Percentiles rank a stretch among this genome's conserved stretches.
These are phyloP conservation scores for Punctularia strigosozonata DNA, from an alignment of 768 basidiomycete genomes.

Conservation along the genomic window DNA sequence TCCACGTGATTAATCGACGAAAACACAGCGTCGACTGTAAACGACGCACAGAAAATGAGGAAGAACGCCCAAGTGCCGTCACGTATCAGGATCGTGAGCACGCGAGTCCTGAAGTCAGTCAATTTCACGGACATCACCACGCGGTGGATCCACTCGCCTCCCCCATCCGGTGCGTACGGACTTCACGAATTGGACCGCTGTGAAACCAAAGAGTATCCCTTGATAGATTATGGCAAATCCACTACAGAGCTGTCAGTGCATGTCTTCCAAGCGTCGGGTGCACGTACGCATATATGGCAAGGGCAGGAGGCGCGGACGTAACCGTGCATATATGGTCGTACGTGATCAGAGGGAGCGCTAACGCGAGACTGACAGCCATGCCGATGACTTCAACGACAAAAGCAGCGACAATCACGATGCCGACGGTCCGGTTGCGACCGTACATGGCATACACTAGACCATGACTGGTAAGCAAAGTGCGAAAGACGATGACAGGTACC, in stretches of 20 bases:
- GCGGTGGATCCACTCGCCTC: no score
- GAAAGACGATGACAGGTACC: constrained; percentile 1
- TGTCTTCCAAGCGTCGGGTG: neutral
- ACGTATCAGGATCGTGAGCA: neutral
- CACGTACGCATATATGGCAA: neutral
- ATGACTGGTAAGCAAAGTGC: neutral
- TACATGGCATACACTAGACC: neutral
- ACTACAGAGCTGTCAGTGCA: neutral
- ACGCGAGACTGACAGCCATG: neutral
- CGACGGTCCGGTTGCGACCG: neutral
- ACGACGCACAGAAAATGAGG: neutral
- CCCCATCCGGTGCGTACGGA: neutral
- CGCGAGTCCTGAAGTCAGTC: neutral
- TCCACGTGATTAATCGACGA: neutral
- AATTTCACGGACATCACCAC: no score
- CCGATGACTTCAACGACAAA: neutral
- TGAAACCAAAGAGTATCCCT: neutral
- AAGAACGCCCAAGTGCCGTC: neutral
- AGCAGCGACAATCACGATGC: neutral
- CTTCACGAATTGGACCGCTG: neutral
- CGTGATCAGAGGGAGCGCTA: neutral
- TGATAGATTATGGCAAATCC: neutral
- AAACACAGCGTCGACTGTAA: neutral
- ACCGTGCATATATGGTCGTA: neutral
- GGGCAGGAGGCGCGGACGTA: neutral